These are phyloP conservation scores for Rutstroemia sp. DNA, from an alignment of 2,329 filamentous ascomycete species.

Conservation along the genomic window DNA sequence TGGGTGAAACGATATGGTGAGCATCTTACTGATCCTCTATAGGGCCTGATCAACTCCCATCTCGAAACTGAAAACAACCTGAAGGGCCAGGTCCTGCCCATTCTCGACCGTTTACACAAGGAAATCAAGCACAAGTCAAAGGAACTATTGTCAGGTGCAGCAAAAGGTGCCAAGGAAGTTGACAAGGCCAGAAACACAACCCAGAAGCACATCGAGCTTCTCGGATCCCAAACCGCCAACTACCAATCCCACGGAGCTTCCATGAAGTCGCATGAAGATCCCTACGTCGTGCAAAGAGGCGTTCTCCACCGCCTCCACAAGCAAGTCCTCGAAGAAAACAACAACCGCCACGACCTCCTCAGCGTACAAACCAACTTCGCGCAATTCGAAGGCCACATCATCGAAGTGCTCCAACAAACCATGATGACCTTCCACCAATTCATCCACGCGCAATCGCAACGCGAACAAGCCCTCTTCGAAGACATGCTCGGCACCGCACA, in stretches of 20 bases:
- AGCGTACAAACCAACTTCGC: slow-evolving; percentile 86
- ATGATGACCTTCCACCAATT: slow-evolving; percentile 79
- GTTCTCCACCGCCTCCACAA: slow-evolving; percentile 79
- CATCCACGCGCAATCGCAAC: slow-evolving; percentile 72
- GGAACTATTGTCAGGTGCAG: slow-evolving; percentile 73
- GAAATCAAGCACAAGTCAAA: slow-evolving; percentile 97
- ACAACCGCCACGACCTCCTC: slow-evolving; percentile 85
- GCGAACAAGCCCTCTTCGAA: slow-evolving; percentile 69
- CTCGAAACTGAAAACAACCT: slow-evolving; percentile 86
- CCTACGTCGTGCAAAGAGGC: slow-evolving; percentile 78
- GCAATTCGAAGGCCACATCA: slow-evolving; percentile 77
- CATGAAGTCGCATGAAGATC: slow-evolving; percentile 68
- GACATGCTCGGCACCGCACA: slow-evolving; percentile 76
- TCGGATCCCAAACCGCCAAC: slow-evolving; percentile 75
- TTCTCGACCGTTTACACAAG: slow-evolving; percentile 83
- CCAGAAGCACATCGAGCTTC: slow-evolving; percentile 92
- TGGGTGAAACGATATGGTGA: neutral
- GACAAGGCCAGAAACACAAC: slow-evolving; percentile 80
- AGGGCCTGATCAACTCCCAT: slow-evolving; percentile 83
- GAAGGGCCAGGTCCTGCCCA: slow-evolving; percentile 77
- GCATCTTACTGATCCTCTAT: neutral
- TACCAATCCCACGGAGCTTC: slow-evolving; percentile 71
- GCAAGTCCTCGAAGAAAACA: slow-evolving; percentile 93
- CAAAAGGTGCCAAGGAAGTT: slow-evolving; percentile 82
- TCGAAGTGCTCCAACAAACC: slow-evolving; percentile 74